Conservation (phyloP, 768 basidiomycete species). For the Kwoniella heveanensis region DNA sequence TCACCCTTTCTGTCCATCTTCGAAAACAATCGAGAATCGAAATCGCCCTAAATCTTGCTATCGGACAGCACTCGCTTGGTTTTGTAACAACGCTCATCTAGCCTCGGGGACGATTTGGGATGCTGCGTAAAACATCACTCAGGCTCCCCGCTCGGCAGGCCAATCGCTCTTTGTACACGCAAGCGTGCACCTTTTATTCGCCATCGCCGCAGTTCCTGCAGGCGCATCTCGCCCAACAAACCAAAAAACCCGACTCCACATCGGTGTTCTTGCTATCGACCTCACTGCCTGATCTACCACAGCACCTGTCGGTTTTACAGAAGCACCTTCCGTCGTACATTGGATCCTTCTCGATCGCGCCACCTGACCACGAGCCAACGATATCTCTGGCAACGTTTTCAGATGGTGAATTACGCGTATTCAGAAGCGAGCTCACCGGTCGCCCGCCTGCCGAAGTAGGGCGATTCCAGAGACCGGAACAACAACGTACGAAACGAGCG, state of each 20-base stretch:
- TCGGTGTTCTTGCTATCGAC: slow-evolving; percentile 41
- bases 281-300: slow-evolving; percentile 6
- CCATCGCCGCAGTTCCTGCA: slow-evolving; percentile 29
- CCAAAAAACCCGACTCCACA: slow-evolving; percentile 2
- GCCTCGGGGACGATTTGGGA: background rate
- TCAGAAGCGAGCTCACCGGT: slow-evolving; percentile 29
- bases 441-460: slow-evolving; percentile 42
- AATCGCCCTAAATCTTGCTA: no score
- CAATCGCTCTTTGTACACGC: slow-evolving; percentile 10
- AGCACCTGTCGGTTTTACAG: slow-evolving; percentile 24
- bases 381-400: slow-evolving; percentile 31
- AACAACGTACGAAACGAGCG: slow-evolving; percentile 1
- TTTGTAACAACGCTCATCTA: background rate
- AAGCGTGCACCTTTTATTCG: slow-evolving; percentile 35
- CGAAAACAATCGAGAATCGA: background rate
- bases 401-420: slow-evolving; percentile 9
- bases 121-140: background rate
- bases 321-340: slow-evolving; percentile 26
- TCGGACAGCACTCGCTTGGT: no score
- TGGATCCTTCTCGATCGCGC: slow-evolving; percentile 37
- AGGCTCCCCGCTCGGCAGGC: background rate
- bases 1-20: background rate
- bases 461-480: slow-evolving; percentile 36
- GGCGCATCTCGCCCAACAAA: slow-evolving; percentile 15
- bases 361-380: slow-evolving; percentile 15